Evolutionary conservation across 2,329 filamentous ascomycete genomes (phyloP), one percentile per base, ranked within the genome.

Genomic region (Clonostachys solani): DNA sequence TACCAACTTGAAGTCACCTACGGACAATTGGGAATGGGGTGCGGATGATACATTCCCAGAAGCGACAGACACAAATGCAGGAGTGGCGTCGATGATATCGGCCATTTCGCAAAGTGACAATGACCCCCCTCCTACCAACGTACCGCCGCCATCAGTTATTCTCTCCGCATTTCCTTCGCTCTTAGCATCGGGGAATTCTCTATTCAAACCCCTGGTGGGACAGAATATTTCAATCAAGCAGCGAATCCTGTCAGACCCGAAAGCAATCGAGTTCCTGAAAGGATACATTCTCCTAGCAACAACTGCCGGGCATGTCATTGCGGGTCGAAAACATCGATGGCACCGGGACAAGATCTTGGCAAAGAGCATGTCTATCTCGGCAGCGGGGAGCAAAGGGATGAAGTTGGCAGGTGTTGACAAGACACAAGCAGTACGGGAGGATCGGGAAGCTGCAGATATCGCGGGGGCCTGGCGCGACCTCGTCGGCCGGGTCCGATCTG

Each of bases 351-450:
- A 82, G 51, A 83, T 90, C 51, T 73, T 97, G 12, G 81, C 88
- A 2, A 90, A 96, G 64, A 85, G 86, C 59, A 96, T 95, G 88
- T 84, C 87, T 48, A 95, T 97, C 51, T 89, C 89, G 1, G 82
- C 83, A 15, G 80, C 84, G 3, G 85, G 84, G 4, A 80, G 83
- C 46, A 89, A 88, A 56, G 84, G 92, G 5, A 96, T 97, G 92
- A 97, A 96, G 67, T 79, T 97, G 17, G 81, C 86, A 1, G 87
- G 89, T 12, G 74, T 97, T 38, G 92, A 96, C 66, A 92, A 87
- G 66, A 80, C 83, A 5, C 91, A 96, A 64, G 75, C 80, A n/a
- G 75, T 81, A 19, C 86, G 89, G 49, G 92, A 96, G 68, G 87
- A 95, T 53, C 81, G 91, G 54, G 91, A 96, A 67, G 87, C 84